These are phyloP conservation scores for Naganishia onofrii DNA, from an alignment of 768 basidiomycete species.

Conservation along the genomic window DNA sequence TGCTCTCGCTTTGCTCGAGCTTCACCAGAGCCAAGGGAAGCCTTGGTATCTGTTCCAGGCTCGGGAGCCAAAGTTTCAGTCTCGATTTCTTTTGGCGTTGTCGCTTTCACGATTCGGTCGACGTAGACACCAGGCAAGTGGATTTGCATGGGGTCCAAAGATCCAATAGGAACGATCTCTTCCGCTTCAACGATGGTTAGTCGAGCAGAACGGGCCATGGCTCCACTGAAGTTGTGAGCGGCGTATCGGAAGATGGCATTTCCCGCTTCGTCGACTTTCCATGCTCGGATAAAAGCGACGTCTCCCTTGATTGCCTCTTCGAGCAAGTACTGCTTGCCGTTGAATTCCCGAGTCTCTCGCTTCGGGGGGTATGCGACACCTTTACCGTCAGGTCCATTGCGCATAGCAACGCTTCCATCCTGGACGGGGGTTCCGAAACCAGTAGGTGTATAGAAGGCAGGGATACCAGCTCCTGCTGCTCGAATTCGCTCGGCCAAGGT, in stretches of 20 bases:
- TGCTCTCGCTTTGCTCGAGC: slow-evolving; percentile 56
- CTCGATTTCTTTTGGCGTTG: slow-evolving; percentile 74
- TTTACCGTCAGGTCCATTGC: slow-evolving; percentile 34
- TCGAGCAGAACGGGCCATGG: slow-evolving; percentile 85
- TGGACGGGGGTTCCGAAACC: slow-evolving; percentile 55
- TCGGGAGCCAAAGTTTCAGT: slow-evolving; percentile 57
- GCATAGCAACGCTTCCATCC: slow-evolving; percentile 28
- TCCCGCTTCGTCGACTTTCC: slow-evolving; percentile 88
- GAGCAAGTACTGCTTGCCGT: slow-evolving; percentile 75
- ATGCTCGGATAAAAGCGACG: slow-evolving; percentile 74
- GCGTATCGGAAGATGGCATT: slow-evolving; percentile 89
- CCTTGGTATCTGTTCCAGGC: slow-evolving; percentile 33
- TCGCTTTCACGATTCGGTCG: slow-evolving; percentile 79
- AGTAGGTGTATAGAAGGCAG: slow-evolving; percentile 90
- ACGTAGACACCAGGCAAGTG: slow-evolving; percentile 71
- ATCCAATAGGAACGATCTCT: slow-evolving; percentile 78
- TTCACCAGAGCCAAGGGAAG: slow-evolving; percentile 40
- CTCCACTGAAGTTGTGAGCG: slow-evolving; percentile 79
- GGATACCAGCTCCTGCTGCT: slow-evolving; percentile 84
- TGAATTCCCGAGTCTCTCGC: slow-evolving; percentile 73
- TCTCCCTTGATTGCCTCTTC: slow-evolving; percentile 66
- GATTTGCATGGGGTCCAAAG: slow-evolving; percentile 74
- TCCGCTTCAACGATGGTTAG: slow-evolving; percentile 92
- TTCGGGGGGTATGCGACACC: slow-evolving; percentile 43
- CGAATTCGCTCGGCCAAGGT: slow-evolving; percentile 83